phyloP scores from a whole-genome alignment of 495 filamentous ascomycete genomes.

The Jackrogersella multiformis region DNA sequence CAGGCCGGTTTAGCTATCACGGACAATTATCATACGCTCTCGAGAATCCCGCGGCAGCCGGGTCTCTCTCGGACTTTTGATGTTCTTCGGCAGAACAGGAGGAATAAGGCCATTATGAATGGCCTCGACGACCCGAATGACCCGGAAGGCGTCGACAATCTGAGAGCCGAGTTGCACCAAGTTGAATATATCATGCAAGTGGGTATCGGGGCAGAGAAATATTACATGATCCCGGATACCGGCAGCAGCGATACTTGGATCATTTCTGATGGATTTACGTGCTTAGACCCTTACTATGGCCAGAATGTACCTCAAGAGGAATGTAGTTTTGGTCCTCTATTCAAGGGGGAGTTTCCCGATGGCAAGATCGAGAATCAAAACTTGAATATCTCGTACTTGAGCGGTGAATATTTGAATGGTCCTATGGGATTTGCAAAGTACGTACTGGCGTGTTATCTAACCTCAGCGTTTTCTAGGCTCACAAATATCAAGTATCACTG shows the following conservation, averaged over 20 bases:
- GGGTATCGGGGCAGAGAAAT: slow-evolving; percentile 53
- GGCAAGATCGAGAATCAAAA: slow-evolving; percentile 57
- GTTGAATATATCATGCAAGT: slow-evolving; percentile 48
- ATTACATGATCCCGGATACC: slow-evolving; percentile 66
- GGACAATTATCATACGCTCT: slow-evolving; percentile 17
- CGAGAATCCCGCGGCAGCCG: slow-evolving; percentile 14
- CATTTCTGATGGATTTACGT: slow-evolving; percentile 57
- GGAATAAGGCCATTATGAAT: slow-evolving; percentile 5
- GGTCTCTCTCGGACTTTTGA: slow-evolving; percentile 19
- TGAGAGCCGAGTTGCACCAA: slow-evolving; percentile 35
- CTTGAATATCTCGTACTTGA: slow-evolving; percentile 66
- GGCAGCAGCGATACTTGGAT: slow-evolving; percentile 72
- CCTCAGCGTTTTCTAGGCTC: background rate
- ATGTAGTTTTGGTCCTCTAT: slow-evolving; percentile 61
- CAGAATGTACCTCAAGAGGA: slow-evolving; percentile 40
- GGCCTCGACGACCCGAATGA: slow-evolving; percentile 15
- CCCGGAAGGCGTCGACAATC: slow-evolving; percentile 35
- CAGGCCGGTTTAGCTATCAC: slow-evolving; percentile 27
- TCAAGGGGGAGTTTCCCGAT: slow-evolving; percentile 52
- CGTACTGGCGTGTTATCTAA: background rate
- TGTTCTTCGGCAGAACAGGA: slow-evolving; percentile 16
- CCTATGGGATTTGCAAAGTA: slow-evolving; percentile 62
- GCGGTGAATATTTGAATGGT: slow-evolving; percentile 63
- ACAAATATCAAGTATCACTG: slow-evolving; percentile 48
- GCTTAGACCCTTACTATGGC: slow-evolving; percentile 49